phyloP scores from a whole-genome alignment of 2,329 filamentous ascomycete genomes.

The Rhinocladiella mackenziei region DNA sequence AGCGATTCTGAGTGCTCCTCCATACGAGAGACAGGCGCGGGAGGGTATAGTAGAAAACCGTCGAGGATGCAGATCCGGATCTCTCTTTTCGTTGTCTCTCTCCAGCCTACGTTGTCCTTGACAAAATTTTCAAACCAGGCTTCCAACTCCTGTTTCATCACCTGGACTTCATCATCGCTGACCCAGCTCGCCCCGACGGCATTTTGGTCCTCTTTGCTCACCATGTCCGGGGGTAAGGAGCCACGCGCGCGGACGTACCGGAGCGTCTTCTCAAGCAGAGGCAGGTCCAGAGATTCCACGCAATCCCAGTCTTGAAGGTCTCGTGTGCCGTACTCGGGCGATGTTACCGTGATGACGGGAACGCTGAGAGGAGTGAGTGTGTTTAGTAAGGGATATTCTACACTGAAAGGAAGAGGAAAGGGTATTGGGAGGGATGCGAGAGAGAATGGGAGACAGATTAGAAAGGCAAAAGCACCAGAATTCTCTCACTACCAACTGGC shows the following conservation, averaged over 20 bases:
- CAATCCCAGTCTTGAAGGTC: conserved; percentile 89
- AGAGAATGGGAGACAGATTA: neutral
- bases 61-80: conserved; percentile 70
- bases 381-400: neutral
- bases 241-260: conserved; percentile 67
- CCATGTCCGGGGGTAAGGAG: conserved; percentile 42
- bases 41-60: conserved; percentile 79
- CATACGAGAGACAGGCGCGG: too few species aligned
- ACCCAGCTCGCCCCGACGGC: conserved; percentile 45
- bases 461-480: too few species aligned
- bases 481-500: too few species aligned
- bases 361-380: conserved; percentile 33
- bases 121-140: conserved; percentile 29
- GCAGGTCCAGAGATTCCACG: conserved; percentile 69
- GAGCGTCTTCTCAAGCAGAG: conserved; percentile 63
- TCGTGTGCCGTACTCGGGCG: conserved; percentile 35
- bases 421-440: neutral
- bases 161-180: conserved; percentile 28
- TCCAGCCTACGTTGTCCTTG: conserved; percentile 5
- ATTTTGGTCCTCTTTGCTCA: conserved; percentile 59
- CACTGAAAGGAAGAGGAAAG: neutral
- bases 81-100: conserved; percentile 1
- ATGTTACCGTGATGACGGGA: conserved; percentile 45
- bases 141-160: conserved; percentile 25
- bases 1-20: neutral